Percentiles rank a stretch among this genome's conserved stretches.
Conservation (phyloP, 1,284 basidiomycete species). For the Porphyrellus sp. region DNA sequence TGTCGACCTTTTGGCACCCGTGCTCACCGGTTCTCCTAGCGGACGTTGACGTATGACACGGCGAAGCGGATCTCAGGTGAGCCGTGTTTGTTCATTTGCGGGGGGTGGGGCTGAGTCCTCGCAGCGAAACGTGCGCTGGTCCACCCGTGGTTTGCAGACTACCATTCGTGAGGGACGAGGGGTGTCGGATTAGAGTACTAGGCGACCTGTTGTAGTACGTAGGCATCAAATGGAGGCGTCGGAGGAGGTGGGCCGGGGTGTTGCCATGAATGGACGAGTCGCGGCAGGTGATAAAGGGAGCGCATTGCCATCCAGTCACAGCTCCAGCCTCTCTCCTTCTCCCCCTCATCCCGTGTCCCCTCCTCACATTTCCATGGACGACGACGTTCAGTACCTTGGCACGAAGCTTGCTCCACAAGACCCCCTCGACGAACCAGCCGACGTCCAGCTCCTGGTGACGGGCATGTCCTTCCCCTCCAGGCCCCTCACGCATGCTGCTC, state of each 20-base stretch:
- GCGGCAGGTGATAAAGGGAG: conserved; percentile 30
- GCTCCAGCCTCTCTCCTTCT: conserved; percentile 16
- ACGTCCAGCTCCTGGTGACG: conserved; percentile 10
- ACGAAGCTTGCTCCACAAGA: conserved; percentile 24
- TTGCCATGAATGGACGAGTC: conserved; percentile 27
- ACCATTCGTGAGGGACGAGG: conserved; percentile 31
- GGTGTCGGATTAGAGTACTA: background rate
- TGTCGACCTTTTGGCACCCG: background rate
- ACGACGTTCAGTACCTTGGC: conserved; percentile 35
- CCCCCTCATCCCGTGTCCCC: conserved; percentile 9
- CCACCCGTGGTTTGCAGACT: conserved; percentile 79
- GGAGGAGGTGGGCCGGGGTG: background rate
- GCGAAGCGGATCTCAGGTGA: conserved; percentile 89
- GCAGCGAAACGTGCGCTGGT: conserved; percentile 81
- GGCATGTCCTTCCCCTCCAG: conserved; percentile 24
- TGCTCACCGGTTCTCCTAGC: conserved; percentile 39
- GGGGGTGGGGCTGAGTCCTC: conserved; percentile 14
- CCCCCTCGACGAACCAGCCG: conserved; percentile 20
- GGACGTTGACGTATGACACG: conserved; percentile 89
- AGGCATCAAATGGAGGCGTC: background rate
- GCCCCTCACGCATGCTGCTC: conserved; percentile 11
- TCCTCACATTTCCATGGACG: conserved; percentile 26
- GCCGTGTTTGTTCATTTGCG: conserved; percentile 20
- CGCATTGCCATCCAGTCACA: conserved; percentile 35
- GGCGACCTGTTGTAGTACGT: background rate